Base-by-base conservation (phyloP, 2,329 filamentous ascomycete genomes). In the Neofusicoccum parvum region DNA sequence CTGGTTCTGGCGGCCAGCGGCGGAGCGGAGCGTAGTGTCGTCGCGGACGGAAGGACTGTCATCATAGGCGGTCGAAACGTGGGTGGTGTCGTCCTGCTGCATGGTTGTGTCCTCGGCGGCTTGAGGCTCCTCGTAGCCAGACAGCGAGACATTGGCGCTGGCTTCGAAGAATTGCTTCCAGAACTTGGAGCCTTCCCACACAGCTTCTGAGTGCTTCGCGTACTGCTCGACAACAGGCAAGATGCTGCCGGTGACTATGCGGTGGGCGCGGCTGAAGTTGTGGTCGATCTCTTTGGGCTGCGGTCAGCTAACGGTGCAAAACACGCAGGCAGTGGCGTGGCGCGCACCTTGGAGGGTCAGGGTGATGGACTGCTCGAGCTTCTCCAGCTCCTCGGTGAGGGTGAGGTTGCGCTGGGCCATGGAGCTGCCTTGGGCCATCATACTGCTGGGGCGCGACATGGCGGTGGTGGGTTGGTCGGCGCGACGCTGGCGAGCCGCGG, bases 121-220 rank as follows among this genome's bases (percentile, higher is more conserved):
- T 14, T 87, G 87, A 23, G 88, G 84, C 74, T 96, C 94, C 75
- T 97, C 94, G 78, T 99, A 97, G 34, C 94, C 93, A 0, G 93
- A 97, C 11, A 99, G 86, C 11, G 94, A 97, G 32, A 99, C 94
- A 73, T 99, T 98, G 76, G 95, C 95, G 54, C 94, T 97, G 41
- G 95, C 93, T 80, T 99, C 95, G 79, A 99, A 99, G 83, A 99
- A 99, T 82, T 98, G 94, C 80, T 99, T 99, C 95, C 95, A 99
- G 80, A 99, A 99, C 91, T 96, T 97, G 64, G 94, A 96, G 23
- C 94, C 93, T 72, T 98, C 94, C 95, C 95, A 99, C 1, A 99
- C 94, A 56, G 93, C 88, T 68, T 90, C 90, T 1, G 95, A 98
- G 75, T 98, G 91, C 70, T 96, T 92, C 51, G 92, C 92, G 79